Evolutionary conservation across 2,329 filamentous ascomycete genomes (phyloP).

Genomic region (Cadophora sp.): DNA sequence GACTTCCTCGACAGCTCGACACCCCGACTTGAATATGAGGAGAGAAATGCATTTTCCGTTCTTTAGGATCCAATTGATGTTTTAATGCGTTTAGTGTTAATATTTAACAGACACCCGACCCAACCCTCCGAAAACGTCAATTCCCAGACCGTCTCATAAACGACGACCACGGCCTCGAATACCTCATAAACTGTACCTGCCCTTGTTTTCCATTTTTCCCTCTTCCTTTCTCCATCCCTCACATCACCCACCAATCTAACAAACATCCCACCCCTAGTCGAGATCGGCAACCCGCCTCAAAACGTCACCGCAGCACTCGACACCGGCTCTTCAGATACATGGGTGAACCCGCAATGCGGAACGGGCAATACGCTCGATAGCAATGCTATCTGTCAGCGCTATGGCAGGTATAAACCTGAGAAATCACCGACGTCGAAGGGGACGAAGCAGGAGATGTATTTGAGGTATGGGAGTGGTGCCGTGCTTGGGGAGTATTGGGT

Average conservation of each 20-base stretch:
- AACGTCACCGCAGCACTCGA: slow-evolving; percentile 19
- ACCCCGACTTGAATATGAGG: neutral
- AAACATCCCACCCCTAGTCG: neutral
- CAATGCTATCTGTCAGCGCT: slow-evolving; percentile 10
- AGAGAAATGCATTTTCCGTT: too few relatives aligned
- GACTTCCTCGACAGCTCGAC: neutral
- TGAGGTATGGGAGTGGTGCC: slow-evolving; percentile 20
- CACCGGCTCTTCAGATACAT: slow-evolving; percentile 24
- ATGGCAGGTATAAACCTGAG: slow-evolving; percentile 1
- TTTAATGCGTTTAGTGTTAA: neutral
- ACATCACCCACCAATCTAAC: neutral
- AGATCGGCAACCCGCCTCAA: slow-evolving; percentile 23
- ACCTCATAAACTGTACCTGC: slow-evolving; percentile 19
- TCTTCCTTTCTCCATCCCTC: neutral
- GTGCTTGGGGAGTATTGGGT: slow-evolving; percentile 16
- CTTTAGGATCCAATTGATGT: too few relatives aligned
- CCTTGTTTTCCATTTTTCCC: neutral
- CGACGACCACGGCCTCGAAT: slow-evolving; percentile 15
- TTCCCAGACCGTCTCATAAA: slow-evolving; percentile 5
- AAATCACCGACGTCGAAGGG: slow-evolving; percentile 14
- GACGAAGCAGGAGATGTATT: slow-evolving; percentile 11
- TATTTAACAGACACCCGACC: neutral
- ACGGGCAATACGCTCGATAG: neutral
- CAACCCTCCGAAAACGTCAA: slow-evolving; percentile 4
- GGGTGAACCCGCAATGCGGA: slow-evolving; percentile 18